Conservation (phyloP, 352 stramenopile species). For the Globisporangium perplexum region DNA sequence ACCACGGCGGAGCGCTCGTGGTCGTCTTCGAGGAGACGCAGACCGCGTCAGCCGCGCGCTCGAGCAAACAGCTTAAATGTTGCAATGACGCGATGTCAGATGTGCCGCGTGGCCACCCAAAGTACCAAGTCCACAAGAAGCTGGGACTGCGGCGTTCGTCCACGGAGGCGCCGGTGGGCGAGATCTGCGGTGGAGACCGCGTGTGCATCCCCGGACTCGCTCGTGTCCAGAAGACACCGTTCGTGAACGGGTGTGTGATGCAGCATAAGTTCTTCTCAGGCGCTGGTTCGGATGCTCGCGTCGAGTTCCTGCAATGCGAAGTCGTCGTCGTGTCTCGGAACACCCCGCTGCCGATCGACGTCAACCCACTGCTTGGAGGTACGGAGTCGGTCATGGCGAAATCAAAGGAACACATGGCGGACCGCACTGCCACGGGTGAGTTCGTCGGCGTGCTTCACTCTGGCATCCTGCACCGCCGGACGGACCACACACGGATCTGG, state of each 20-base stretch:
- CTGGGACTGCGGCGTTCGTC: conserved; percentile 11
- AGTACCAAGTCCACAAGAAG: conserved; percentile 8
- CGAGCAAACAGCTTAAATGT: conserved; percentile 8
- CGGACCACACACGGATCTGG: conserved; percentile 30
- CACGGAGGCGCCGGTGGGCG: conserved; percentile 13
- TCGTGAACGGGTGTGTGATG: conserved; percentile 21
- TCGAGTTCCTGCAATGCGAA: conserved; percentile 20
- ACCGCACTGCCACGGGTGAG: conserved; percentile 32
- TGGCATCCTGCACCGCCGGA: conserved; percentile 22
- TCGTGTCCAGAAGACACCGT: conserved; percentile 19
- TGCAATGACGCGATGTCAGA: background rate
- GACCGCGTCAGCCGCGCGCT: background rate
- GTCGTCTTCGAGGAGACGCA: conserved; percentile 22
- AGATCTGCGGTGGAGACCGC: conserved; percentile 29
- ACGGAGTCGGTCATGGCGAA: conserved; percentile 7
- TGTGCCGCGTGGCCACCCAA: background rate
- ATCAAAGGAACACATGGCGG: conserved; percentile 14
- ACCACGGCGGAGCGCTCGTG: conserved; percentile 25
- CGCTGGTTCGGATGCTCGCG: background rate
- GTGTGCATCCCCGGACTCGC: conserved; percentile 25
- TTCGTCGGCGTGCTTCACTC: conserved; percentile 31
- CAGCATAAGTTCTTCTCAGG: conserved; percentile 22
- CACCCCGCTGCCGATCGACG: conserved; percentile 8
- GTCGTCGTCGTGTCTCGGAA: conserved; percentile 20
- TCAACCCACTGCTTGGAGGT: conserved; percentile 10